A percentile compares a stretch with the other conserved stretches of the same genome.
Conservation (phyloP, 139 green algal genomes). For the Chlorella sp. region DNA sequence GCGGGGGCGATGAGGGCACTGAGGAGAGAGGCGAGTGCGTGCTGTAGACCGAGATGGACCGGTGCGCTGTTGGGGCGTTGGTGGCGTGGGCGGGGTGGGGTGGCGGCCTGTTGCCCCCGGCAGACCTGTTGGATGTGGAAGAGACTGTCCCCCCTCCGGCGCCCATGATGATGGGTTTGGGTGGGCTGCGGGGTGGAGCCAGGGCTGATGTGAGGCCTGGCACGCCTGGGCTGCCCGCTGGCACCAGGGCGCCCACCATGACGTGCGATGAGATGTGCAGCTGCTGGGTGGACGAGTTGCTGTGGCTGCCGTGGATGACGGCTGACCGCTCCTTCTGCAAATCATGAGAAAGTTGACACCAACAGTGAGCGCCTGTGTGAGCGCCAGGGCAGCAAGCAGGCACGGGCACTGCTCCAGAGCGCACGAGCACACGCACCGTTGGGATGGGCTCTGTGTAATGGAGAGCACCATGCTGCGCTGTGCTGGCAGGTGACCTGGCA, state of each 20-base stretch:
- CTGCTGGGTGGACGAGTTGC: background rate
- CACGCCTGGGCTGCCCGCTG: too few species aligned
- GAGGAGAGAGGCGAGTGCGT: background rate
- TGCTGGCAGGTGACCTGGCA: background rate
- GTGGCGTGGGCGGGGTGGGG: background rate
- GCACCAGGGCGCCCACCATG: background rate
- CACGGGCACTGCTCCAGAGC: background rate
- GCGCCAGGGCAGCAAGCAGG: too few species aligned
- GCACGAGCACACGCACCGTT: background rate
- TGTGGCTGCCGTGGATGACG: too few species aligned
- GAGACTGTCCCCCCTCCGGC: too few species aligned
- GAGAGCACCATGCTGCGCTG: background rate
- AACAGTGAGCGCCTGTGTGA: too few species aligned
- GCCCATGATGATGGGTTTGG: background rate
- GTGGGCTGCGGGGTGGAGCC: background rate
- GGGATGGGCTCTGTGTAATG: background rate
- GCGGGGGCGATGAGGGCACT: background rate
- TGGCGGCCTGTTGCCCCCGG: too few species aligned
- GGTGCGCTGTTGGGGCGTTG: background rate
- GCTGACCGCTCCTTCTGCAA: background rate
- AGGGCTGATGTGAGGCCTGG: background rate
- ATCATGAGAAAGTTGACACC: too few species aligned
- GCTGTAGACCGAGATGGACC: background rate
- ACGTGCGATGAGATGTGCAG: background rate
- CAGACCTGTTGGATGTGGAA: too few species aligned